Evolutionary conservation across 2,329 filamentous ascomycete species (phyloP).

Genomic region (Byssochlamys sp.): DNA sequence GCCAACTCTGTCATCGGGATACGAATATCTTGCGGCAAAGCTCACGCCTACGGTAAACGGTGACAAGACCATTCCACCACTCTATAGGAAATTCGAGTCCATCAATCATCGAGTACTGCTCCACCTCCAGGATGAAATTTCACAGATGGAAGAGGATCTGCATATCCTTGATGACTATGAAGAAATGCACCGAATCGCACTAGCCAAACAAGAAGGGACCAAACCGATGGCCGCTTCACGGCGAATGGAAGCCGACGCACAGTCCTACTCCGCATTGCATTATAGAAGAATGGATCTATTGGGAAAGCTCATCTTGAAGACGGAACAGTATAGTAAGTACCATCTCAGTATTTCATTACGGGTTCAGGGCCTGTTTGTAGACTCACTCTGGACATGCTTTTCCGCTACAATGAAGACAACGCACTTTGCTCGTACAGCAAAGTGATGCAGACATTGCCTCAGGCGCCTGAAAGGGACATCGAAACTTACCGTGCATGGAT

Average conservation of each 20-base stretch:
- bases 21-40: conserved; percentile 25
- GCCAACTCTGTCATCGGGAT: conserved; percentile 21
- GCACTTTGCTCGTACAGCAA: conserved; percentile 39
- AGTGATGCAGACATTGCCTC: conserved; percentile 36
- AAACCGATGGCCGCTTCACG: conserved; percentile 29
- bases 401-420: conserved; percentile 21
- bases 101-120: conserved; percentile 74
- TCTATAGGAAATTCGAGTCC: conserved; percentile 74
- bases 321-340: conserved; percentile 52
- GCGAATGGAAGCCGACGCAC: conserved; percentile 36
- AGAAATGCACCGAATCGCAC: conserved; percentile 24
- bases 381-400: conserved; percentile 2
- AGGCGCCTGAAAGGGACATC: conserved; percentile 40
- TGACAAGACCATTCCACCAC: conserved; percentile 39
- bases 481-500: conserved; percentile 47
- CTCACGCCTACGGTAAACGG: conserved; percentile 21
- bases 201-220: conserved; percentile 24
- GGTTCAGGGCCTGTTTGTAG: background rate
- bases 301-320: conserved; percentile 47
- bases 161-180: conserved; percentile 56
- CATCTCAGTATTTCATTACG: background rate
- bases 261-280: conserved; percentile 45
- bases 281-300: conserved; percentile 46
- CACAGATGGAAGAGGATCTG: conserved; percentile 70
- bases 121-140: conserved; percentile 75